These are phyloP conservation scores for Kwoniella sp. DNA, from an alignment of 768 basidiomycete species.

Conservation along the genomic window DNA sequence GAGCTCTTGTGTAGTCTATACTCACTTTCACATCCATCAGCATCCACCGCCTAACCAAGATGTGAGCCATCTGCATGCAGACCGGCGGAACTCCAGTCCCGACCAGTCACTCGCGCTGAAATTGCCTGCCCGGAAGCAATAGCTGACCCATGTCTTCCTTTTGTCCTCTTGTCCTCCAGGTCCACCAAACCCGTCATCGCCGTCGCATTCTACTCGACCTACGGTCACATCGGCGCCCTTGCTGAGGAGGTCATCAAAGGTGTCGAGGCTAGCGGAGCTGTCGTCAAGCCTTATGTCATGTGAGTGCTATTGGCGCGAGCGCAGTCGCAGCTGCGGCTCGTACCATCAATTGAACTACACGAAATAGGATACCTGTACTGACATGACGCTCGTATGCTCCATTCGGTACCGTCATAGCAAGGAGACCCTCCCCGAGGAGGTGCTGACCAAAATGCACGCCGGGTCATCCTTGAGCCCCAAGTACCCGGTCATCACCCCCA, in stretches of 20 bases:
- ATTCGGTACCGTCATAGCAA: constrained; percentile 43
- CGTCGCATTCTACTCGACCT: constrained; percentile 53
- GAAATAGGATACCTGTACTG: too few species aligned
- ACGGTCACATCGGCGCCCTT: constrained; percentile 54
- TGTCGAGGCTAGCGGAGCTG: constrained; percentile 53
- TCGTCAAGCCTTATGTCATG: constrained; percentile 59
- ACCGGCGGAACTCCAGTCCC: too few species aligned
- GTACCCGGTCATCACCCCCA: constrained; percentile 69
- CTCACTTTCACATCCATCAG: too few species aligned
- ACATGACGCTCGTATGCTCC: not conserved
- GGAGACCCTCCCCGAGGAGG: constrained; percentile 74
- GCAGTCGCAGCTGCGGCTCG: too few species aligned
- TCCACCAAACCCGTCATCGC: constrained; percentile 44
- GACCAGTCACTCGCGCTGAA: too few species aligned
- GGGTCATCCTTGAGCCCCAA: constrained; percentile 64
- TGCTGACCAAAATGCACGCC: constrained; percentile 67
- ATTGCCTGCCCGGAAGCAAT: too few species aligned
- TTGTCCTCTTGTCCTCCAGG: not conserved
- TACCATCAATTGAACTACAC: too few species aligned
- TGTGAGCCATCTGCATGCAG: too few species aligned
- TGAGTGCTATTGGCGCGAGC: constrained; percentile 36
- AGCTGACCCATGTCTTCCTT: not conserved
- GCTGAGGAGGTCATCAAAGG: constrained; percentile 53
- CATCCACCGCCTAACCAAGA: too few species aligned
- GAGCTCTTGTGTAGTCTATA: too few species aligned